phyloP scores from a whole-genome alignment of 805 yeast genomes.

The Wickerhamiella allomyrinae region DNA sequence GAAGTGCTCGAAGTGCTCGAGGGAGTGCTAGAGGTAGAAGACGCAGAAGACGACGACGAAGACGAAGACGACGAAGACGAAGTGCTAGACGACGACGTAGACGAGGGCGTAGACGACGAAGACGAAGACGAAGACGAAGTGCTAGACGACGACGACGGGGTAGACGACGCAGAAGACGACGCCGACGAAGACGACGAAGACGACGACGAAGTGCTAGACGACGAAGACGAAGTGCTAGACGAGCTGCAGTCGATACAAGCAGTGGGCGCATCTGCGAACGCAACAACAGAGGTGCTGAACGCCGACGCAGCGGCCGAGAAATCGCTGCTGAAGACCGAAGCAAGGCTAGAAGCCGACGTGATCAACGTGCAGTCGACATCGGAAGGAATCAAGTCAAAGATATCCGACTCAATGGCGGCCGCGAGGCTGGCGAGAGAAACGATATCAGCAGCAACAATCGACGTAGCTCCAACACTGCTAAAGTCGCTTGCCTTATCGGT shows the following conservation, averaged over 20 bases:
- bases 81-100: background rate
- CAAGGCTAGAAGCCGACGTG: background rate
- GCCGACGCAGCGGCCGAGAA: conserved; percentile 4
- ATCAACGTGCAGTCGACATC: conserved; percentile 5
- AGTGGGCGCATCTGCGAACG: background rate
- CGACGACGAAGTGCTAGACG: background rate
- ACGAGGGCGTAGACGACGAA: background rate
- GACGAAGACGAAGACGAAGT: background rate
- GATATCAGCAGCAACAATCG: conserved; percentile 1
- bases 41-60: background rate
- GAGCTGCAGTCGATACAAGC: background rate
- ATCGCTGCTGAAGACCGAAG: background rate
- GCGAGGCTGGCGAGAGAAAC: background rate
- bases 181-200: background rate
- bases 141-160: background rate
- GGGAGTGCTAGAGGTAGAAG: background rate
- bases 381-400: conserved; percentile 5
- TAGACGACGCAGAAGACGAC: background rate
- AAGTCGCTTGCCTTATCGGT: conserved; percentile 10
- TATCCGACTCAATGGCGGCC: background rate
- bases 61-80: background rate
- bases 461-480: conserved; percentile 6
- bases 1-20: background rate
- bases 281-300: conserved; percentile 2
- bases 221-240: background rate